These are phyloP conservation scores for Exophiala bonariae DNA, from an alignment of 2,329 filamentous ascomycete species.

Conservation along the genomic window DNA sequence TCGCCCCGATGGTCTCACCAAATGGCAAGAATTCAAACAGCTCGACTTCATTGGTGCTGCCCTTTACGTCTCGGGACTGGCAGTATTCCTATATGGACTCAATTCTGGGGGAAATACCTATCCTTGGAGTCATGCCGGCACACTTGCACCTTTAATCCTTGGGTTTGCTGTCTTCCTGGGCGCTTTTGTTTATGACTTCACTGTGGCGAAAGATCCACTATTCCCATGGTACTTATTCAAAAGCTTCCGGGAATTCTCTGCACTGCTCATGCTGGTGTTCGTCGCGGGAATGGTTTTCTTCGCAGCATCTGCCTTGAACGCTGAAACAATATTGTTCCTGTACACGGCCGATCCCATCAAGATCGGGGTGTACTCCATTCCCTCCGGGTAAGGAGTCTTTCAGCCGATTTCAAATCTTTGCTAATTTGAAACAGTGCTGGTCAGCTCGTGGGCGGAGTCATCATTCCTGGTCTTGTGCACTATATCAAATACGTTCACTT, in stretches of 20 bases:
- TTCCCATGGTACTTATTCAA: constrained; percentile 38
- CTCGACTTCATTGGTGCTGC: constrained; percentile 56
- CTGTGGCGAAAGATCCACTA: constrained; percentile 45
- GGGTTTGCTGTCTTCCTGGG: constrained; percentile 40
- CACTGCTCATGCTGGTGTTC: constrained; percentile 21
- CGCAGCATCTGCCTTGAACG: constrained; percentile 20
- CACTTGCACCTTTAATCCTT: constrained; percentile 43
- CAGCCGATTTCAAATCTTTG: background rate
- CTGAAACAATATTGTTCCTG: constrained; percentile 18
- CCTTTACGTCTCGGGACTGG: constrained; percentile 50
- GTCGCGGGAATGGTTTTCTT: constrained; percentile 23
- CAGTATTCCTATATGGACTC: constrained; percentile 51
- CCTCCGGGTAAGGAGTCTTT: constrained; percentile 21
- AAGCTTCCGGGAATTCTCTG: constrained; percentile 19
- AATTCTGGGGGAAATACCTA: constrained; percentile 31
- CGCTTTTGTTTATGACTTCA: constrained; percentile 39
- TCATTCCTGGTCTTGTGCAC: constrained; percentile 18
- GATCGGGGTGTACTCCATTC: constrained; percentile 23
- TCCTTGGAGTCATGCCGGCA: constrained; percentile 39
- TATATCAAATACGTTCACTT: constrained; percentile 22
- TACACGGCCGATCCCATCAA: constrained; percentile 19
- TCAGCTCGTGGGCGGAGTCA: constrained; percentile 20
- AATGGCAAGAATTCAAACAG: constrained; percentile 42
- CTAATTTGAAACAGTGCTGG: constrained; percentile 10
- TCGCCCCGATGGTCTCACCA: constrained; percentile 44